Percentiles rank a stretch among this genome's conserved stretches.
Evolutionary conservation across 2,329 filamentous ascomycete species (phyloP).

Genomic region (Aspergillus phoenicis): DNA sequence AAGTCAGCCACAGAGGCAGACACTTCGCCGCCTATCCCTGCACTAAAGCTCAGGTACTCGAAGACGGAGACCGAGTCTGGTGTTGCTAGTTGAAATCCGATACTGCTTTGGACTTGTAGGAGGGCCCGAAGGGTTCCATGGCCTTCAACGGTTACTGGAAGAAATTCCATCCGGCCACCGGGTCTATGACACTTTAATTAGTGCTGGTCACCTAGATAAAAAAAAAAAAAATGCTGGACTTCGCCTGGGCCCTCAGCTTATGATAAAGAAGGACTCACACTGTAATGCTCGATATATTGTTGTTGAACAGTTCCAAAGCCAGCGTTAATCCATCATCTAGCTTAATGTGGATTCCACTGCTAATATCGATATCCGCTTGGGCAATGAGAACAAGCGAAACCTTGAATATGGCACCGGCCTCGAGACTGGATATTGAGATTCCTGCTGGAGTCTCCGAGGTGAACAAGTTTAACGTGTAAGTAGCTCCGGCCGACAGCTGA

Average conservation of each 20-base stretch:
- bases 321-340: conserved; percentile 8
- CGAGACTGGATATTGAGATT: conserved; percentile 2
- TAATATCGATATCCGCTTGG: conserved; percentile 13
- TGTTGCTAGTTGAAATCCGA: conserved; percentile 5
- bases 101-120: conserved; percentile 8
- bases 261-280: background rate
- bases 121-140: conserved; percentile 7
- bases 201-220: background rate
- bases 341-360: conserved; percentile 12
- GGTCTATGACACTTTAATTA: background rate
- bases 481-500: conserved; percentile 10
- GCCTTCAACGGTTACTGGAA: conserved; percentile 9
- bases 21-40: conserved; percentile 2
- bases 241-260: too few relatives aligned
- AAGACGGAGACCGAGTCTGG: background rate
- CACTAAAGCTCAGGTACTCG: background rate
- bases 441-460: conserved; percentile 3
- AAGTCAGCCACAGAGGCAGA: conserved; percentile 12
- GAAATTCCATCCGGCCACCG: conserved; percentile 10
- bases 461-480: conserved; percentile 13
- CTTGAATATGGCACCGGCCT: conserved; percentile 9
- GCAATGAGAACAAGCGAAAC: conserved; percentile 11
- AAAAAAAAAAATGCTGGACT: too few relatives aligned
- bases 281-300: conserved; percentile 8
- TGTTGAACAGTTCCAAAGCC: conserved; percentile 9